Base-by-base conservation (phyloP, 176 grass and related monocot genomes). In the Oryza nivara region DNA sequence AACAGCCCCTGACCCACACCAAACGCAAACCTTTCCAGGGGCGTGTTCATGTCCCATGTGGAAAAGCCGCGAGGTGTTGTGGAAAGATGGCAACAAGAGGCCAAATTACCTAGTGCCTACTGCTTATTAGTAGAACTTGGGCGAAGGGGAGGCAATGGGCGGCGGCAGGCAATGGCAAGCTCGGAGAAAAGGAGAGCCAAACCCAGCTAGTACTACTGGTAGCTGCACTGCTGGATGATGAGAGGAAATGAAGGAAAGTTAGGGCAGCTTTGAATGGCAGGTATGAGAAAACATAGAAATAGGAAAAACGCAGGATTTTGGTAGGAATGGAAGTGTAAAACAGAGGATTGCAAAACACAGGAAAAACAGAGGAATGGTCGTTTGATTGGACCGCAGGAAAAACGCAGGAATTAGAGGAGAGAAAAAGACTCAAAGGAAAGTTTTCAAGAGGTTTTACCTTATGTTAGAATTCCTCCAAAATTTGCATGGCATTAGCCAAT, bases 31-130 rank as follows among this genome's bases (percentile, higher is more conserved):
- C 36, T 52, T 61, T 78, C 48, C 61, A 60, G 46, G 61, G 74
- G 20, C 46, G 56, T 25, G 72, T 58, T 90, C 58, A 70, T 49
- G 61, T 86, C 84, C 48, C 72, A 75, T 79, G 84, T 86, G 80
- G 84, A 90, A 87, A 77, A 78, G 68, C 67, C n/a, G 6, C 3
- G 9, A 38, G 10, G 38, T 74, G 88, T 74, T 36, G 79, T 83
- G 15, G 74, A 72, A 86, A 90, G 70, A 86, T 11, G 9, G 69
- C 4, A 49, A 40, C 63, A 19, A 84, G 75, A 78, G 43, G 61
- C 70, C 77, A 72, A 84, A 44, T 6, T 48, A 25, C n/a, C 43
- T 25, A 58, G 25, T 20, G 22, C 72, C 83, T 77, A 56, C 52
- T 19, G 56, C 56, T 61, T 28, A 28, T 32, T 82, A 68, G 83